Percentiles rank a stretch among this genome's conserved stretches.
Conservation (phyloP, 129 eudicot species). For the Mikania micrantha region DNA sequence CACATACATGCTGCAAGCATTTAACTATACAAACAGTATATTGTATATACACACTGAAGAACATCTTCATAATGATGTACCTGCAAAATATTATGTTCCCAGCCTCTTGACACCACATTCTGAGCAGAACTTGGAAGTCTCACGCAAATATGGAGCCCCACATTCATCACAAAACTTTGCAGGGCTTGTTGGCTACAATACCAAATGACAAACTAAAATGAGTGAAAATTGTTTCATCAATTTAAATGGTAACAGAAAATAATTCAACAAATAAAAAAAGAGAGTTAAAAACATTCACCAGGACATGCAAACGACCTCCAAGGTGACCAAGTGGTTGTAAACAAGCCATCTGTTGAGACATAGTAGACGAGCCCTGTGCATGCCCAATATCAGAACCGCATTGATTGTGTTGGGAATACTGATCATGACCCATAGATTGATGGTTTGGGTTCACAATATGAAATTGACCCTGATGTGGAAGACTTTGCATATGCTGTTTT, state of each 20-base stretch:
- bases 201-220: neutral
- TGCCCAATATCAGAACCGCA: conserved; percentile 65
- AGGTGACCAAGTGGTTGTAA: conserved; percentile 64
- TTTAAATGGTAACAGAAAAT: neutral
- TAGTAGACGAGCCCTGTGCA: conserved; percentile 48
- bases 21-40: neutral
- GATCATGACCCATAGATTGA: conserved; percentile 49
- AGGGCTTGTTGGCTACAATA: conserved; percentile 66
- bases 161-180: conserved; percentile 99
- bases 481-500: conserved; percentile 56
- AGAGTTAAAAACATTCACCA: conserved; percentile 32
- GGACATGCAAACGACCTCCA: conserved; percentile 71
- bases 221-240: neutral
- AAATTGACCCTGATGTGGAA: conserved; percentile 61
- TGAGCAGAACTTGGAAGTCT: conserved; percentile 93
- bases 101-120: conserved; percentile 92
- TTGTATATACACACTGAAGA: neutral
- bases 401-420: conserved; percentile 59
- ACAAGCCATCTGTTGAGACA: conserved; percentile 67
- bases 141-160: conserved; percentile 80
- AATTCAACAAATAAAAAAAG: neutral
- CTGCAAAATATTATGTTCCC: conserved; percentile 48
- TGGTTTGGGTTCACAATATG: conserved; percentile 57
- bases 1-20: neutral
- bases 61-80: neutral